Percentiles rank a stretch among this genome's conserved stretches.
Conservation (phyloP, 2,329 filamentous ascomycete species). For the Colletotrichum spinosum region DNA sequence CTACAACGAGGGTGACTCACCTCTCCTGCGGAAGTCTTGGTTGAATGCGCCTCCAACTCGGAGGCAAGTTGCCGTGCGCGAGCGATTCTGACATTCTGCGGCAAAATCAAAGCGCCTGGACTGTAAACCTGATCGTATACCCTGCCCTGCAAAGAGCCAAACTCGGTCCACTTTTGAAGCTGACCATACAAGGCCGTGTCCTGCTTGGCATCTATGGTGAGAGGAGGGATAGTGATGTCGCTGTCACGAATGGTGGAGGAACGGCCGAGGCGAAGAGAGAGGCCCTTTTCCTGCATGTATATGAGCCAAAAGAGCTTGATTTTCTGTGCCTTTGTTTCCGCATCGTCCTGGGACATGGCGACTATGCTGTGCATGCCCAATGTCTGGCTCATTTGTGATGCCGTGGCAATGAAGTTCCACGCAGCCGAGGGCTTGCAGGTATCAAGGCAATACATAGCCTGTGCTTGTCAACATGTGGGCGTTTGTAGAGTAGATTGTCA, state of each 20-base stretch:
- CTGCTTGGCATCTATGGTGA: neutral
- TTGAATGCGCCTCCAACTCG: neutral
- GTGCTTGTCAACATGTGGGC: neutral
- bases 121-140: constrained; percentile 46
- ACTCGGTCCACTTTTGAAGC: constrained; percentile 37
- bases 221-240: constrained; percentile 41
- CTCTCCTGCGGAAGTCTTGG: neutral
- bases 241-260: constrained; percentile 42
- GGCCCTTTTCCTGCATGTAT: constrained; percentile 42
- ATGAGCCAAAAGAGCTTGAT: constrained; percentile 43
- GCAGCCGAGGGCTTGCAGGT: constrained; percentile 38
- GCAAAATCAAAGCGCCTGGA: constrained; percentile 39
- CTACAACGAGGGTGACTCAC: neutral
- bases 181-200: constrained; percentile 12
- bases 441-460: constrained; percentile 39
- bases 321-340: constrained; percentile 31
- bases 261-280: constrained; percentile 43
- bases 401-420: constrained; percentile 40
- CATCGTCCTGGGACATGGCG: constrained; percentile 20
- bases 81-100: constrained; percentile 35
- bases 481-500: too few species aligned
- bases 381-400: constrained; percentile 38
- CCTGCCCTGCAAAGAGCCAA: constrained; percentile 40
- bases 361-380: constrained; percentile 40
- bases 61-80: constrained; percentile 27